A percentile compares a stretch with the other conserved stretches of the same genome.
These are phyloP conservation scores for Solanum rostratum DNA, from an alignment of 257 asterid genomes.

Conservation along the genomic window DNA sequence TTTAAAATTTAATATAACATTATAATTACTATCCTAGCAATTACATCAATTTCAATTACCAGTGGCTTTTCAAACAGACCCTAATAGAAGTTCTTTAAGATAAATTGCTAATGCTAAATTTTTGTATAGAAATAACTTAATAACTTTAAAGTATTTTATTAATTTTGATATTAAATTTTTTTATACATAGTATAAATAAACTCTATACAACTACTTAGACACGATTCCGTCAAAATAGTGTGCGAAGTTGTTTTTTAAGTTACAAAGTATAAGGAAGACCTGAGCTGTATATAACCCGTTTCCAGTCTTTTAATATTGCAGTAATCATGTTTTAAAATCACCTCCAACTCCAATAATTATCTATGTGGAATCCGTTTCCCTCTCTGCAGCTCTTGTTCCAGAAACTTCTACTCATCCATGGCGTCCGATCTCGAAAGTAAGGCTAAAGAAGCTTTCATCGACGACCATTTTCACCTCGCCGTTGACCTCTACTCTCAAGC, in stretches of 20 bases:
- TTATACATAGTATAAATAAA: no score
- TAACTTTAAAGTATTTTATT: no score
- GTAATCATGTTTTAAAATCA: not conserved
- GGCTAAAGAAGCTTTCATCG: conserved; percentile 89
- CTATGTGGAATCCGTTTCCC: not conserved
- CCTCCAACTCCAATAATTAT: not conserved
- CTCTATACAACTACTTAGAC: not conserved
- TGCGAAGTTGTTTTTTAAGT: not conserved
- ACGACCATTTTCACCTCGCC: conserved; percentile 94
- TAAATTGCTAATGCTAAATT: no score
- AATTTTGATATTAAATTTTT: no score
- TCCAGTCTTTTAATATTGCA: not conserved
- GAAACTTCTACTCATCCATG: conserved; percentile 27
- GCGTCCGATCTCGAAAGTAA: conserved; percentile 75
- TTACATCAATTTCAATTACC: no score
- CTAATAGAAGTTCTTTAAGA: no score
- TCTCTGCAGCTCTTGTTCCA: not conserved
- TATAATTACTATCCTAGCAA: no score
- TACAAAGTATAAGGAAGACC: not conserved
- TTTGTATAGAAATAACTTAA: no score
- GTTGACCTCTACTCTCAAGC: conserved; percentile 92
- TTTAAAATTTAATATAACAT: no score
- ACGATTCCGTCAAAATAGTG: not conserved
- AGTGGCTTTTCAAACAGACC: no score
- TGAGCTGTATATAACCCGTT: not conserved